Evolutionary conservation across 345 rosid species (phyloP).

Genomic region (Gossypium ekmanianum): DNA sequence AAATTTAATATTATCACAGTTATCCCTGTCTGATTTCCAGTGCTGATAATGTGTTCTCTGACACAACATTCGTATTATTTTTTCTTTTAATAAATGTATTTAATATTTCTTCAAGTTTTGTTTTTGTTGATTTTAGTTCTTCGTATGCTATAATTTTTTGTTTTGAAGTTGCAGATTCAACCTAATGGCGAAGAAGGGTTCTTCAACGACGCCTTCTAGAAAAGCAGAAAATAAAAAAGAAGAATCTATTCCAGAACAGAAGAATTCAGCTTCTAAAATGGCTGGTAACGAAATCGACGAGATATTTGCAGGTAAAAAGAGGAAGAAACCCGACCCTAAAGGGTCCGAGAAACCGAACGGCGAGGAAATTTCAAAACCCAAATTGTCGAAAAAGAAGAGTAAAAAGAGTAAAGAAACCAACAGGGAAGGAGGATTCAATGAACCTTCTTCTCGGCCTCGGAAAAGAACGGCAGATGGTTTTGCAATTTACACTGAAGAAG

Average conservation of each 20-base stretch:
- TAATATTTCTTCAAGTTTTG: background rate
- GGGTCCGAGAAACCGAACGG: slow-evolving; percentile 7
- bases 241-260: slow-evolving; percentile 15
- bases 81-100: background rate
- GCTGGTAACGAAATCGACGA: slow-evolving; percentile 38
- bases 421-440: background rate
- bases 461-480: slow-evolving; percentile 60
- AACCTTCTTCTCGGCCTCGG: slow-evolving; percentile 23
- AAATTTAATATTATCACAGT: background rate
- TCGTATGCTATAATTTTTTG: background rate
- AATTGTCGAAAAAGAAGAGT: slow-evolving; percentile 28
- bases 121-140: background rate
- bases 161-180: background rate
- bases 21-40: slow-evolving; percentile 15
- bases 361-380: slow-evolving; percentile 21
- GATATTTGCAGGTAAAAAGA: slow-evolving; percentile 41
- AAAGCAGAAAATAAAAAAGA: slow-evolving; percentile 10
- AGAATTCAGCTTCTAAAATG: slow-evolving; percentile 25
- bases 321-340: slow-evolving; percentile 24
- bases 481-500: slow-evolving; percentile 55
- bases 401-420: slow-evolving; percentile 29
- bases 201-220: slow-evolving; percentile 23
- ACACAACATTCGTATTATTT: background rate
- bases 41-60: slow-evolving; percentile 11
- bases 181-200: slow-evolving; percentile 31